Evolutionary conservation across 208 protist species (phyloP), one percentile per base, ranked within the genome.

Genomic region (Porcisia deanei): DNA sequence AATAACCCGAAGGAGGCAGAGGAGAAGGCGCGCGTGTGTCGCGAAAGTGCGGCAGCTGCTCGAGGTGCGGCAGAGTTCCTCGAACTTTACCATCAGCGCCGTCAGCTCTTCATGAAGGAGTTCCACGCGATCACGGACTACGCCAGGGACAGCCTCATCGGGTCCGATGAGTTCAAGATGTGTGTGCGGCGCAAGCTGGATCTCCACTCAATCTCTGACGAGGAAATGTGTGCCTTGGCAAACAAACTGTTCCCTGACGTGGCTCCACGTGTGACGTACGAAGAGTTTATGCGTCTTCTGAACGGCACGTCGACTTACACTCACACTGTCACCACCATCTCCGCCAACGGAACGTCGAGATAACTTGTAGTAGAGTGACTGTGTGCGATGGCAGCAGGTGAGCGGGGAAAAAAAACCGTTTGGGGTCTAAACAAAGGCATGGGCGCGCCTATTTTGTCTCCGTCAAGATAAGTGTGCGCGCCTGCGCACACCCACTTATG

Each of bases 101-200:
- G 95, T n/a, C 89, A 96, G 73, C 84, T 97, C 5, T 88, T 98
- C 53, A 85, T 95, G 80, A 97, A 98, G 83, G 89, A 94, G 79
- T 91, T 98, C 59, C 92, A 88, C 66, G 82, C 91, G 20, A 95
- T 98, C 60, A 85, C 87, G 18, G 96, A 98, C 79, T 95, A 93
- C 82, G 91, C 91, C 8, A 69, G 77, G 34, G 94, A 97, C 77
- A 92, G 92, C 71, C 82, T 94, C 20, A 89, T 98, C 64, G 96
- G 94, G 25, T 74, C 83, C 7, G 83, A 92, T 47, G 94, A 97
- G 76, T 97, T 98, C 79, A 92, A 92, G 61, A 82, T 93, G 75
- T 95, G 92, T 63, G 67, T 97, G 34, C 86, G 81, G 14, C 85
- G 86, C 70, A 93, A 93, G 77, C 80, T 98, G 53, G 73, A 91